phyloP scores from a whole-genome alignment of 2,329 filamentous ascomycete genomes.

The Pestalotiopsis sp. region DNA sequence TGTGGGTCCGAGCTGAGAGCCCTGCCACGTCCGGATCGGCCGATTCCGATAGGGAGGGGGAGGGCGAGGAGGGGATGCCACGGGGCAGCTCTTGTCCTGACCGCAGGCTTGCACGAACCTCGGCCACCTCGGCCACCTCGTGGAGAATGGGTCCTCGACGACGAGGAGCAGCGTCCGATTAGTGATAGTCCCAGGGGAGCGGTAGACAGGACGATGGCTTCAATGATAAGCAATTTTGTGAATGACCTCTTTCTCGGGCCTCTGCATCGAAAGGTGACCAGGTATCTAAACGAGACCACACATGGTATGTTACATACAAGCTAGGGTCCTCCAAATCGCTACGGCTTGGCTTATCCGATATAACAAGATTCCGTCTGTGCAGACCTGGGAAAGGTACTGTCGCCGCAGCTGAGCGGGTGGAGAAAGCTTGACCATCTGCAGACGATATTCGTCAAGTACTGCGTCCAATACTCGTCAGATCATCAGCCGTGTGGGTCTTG shows the following conservation, averaged over 20 bases:
- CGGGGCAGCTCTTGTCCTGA: too few relatives aligned
- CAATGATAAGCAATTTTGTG: not conserved
- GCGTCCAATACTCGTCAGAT: not conserved
- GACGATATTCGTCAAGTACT: not conserved
- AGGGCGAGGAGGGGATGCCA: not conserved
- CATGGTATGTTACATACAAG: not conserved
- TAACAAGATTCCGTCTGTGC: not conserved
- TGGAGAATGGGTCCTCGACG: too few relatives aligned
- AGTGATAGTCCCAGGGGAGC: too few relatives aligned
- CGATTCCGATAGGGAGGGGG: not conserved
- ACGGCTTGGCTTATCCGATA: not conserved
- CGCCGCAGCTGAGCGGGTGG: not conserved
- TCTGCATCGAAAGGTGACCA: not conserved
- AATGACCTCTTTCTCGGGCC: not conserved
- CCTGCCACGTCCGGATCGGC: too few relatives aligned
- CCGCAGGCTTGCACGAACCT: too few relatives aligned
- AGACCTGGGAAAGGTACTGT: slow-evolving; percentile 1
- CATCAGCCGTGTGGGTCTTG: not conserved
- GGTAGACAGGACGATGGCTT: not conserved
- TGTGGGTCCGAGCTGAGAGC: not conserved
- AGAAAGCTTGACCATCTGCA: not conserved
- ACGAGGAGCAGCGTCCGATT: too few relatives aligned
- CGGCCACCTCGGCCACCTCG: too few relatives aligned
- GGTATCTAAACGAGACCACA: not conserved
- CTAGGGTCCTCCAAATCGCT: not conserved